These are phyloP conservation scores for Claviceps paspali DNA, from an alignment of 2,329 filamentous ascomycete genomes.

Conservation along the genomic window DNA sequence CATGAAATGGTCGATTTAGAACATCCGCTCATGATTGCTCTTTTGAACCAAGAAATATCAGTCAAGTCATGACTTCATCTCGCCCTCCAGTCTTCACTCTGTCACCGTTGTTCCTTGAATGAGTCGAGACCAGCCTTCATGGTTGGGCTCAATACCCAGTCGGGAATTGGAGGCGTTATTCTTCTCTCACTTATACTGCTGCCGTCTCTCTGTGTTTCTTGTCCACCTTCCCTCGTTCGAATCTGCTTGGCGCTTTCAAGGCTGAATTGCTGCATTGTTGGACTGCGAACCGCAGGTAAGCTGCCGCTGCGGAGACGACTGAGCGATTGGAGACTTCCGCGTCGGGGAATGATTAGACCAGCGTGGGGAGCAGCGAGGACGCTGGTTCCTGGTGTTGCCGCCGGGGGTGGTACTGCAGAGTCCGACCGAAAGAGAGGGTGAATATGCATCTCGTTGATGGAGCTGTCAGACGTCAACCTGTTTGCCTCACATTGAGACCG, in stretches of 20 bases:
- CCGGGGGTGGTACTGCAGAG: constrained; percentile 50
- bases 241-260: constrained; percentile 20
- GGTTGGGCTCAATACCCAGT: constrained; percentile 43
- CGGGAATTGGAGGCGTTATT: constrained; percentile 45
- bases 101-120: constrained; percentile 1
- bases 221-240: neutral
- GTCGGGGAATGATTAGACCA: constrained; percentile 45
- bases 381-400: constrained; percentile 52
- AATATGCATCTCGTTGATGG: constrained; percentile 48
- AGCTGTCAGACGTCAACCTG: constrained; percentile 10
- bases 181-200: constrained; percentile 21
- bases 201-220: neutral
- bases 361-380: constrained; percentile 56
- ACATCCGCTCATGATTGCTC: constrained; percentile 1
- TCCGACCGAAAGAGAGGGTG: constrained; percentile 66
- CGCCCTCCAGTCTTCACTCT: neutral
- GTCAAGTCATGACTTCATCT: constrained; percentile 1
- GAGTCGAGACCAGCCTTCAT: constrained; percentile 25
- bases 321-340: constrained; percentile 33
- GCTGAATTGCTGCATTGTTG: constrained; percentile 34
- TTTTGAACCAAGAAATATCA: neutral
- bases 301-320: constrained; percentile 41
- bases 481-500: constrained; percentile 15
- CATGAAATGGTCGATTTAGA: constrained; percentile 1
- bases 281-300: constrained; percentile 28